Percentiles rank a stretch among this genome's conserved stretches.
Conservation (phyloP, 2,329 filamentous ascomycete genomes). For the Aspergillus sp. region DNA sequence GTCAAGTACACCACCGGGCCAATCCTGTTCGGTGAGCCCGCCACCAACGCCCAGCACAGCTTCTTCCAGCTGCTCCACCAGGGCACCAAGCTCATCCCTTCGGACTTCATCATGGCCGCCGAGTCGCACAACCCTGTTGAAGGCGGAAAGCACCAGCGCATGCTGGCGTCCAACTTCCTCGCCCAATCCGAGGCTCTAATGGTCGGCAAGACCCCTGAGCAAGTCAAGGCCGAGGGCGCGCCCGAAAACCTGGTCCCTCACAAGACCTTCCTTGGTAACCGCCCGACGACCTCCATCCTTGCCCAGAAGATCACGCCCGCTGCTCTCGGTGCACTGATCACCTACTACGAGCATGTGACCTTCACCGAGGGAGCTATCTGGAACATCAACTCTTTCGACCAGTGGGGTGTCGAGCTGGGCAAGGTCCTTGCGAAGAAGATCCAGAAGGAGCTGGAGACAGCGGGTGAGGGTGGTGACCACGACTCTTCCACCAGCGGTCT, state of each 20-base stretch:
- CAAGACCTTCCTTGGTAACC: slow-evolving; percentile 98
- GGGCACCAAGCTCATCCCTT: slow-evolving; percentile 96
- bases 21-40: slow-evolving; percentile 95
- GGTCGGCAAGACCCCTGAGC: slow-evolving; percentile 54
- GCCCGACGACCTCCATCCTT: slow-evolving; percentile 92
- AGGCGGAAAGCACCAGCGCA: slow-evolving; percentile 85
- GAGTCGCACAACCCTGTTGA: slow-evolving; percentile 96
- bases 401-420: slow-evolving; percentile 98
- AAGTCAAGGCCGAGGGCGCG: slow-evolving; percentile 50
- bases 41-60: slow-evolving; percentile 98
- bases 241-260: slow-evolving; percentile 72
- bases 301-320: slow-evolving; percentile 91
- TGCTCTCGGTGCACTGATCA: slow-evolving; percentile 90
- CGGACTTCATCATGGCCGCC: slow-evolving; percentile 95
- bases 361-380: slow-evolving; percentile 97
- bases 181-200: slow-evolving; percentile 52
- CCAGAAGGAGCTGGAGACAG: slow-evolving; percentile 75
- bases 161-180: slow-evolving; percentile 54
- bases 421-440: slow-evolving; percentile 96
- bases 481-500: slow-evolving; percentile 86
- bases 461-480: slow-evolving; percentile 70
- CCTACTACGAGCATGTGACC: slow-evolving; percentile 98
- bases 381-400: slow-evolving; percentile 99
- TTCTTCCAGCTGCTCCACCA: slow-evolving; percentile 99
- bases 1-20: slow-evolving; percentile 97